Base-by-base conservation (phyloP, 1,284 basidiomycete genomes). In the Cryptococcus sp. region DNA sequence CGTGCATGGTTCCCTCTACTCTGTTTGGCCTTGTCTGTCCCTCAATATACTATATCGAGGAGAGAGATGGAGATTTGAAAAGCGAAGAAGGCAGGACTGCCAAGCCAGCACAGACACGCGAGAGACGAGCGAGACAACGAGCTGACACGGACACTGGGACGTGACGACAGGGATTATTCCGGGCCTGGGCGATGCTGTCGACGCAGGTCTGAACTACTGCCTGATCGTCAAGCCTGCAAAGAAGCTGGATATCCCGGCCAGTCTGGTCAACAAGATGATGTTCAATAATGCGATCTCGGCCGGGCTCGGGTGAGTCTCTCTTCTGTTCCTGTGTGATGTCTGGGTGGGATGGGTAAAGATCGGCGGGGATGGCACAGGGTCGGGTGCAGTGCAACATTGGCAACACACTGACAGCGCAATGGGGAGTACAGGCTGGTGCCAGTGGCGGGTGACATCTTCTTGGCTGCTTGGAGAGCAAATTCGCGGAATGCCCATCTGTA, bases 391-490 rank as follows among this genome's bases (percentile, higher is more conserved):
- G 42, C 28, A 40, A 37, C 24, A 45, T 18, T 48, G 33, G 44
- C 13, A 3, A 15, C 1, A 24, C 9, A 37, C 50, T 43, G 42
- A 39, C 42, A 20, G 28, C 11, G 3, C 39, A 16, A 36, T 51
- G 8, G 24, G 23, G 21, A 48, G 21, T 15, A 18, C 50, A 72
- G 65, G 1, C 65, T 93, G 51, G 77, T 96, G 4, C 93, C 92
- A 0, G 44, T 91, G 40, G 81, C 84, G 0, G 93, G 92, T 2
- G 91, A 94, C 72, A 72, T 96, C 49, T 71, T 86, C 4, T 74
- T 91, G 36, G 70, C 91, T 80, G 49, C 78, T 77, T 95, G 81
- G 82, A 93, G 91, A 73, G 85, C 91, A n/a, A 97, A 96, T 77
- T 89, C 85, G 44, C 82, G 93, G 61, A 96, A 96, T 69, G 91